Evolutionary conservation across 2,329 filamentous ascomycete species (phyloP), one percentile per base, ranked within the genome.

Genomic region (Rhynchosporium graminicola): DNA sequence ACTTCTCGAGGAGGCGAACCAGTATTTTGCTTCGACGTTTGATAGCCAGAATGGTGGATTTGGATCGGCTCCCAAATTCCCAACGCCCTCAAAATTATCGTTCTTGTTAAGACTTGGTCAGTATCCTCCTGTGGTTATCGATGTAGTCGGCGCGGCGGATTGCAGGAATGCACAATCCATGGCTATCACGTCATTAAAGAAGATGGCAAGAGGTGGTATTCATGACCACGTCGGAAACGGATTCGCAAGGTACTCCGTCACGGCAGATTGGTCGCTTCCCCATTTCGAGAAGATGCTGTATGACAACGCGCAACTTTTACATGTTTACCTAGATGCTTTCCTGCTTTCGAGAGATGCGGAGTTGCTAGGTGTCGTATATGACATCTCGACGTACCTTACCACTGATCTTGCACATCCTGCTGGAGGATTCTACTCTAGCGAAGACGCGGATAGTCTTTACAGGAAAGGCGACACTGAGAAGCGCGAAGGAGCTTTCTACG

Each of bases 231-330:
- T 94, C 64, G 90, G 90, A 48, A 84, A 90, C 72, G 90, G 91
- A 6, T 92, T 92, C 70, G 86, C 89, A 43, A 85, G 94, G 57
- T 97, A 96, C 74, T 96, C 92, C 13, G 89, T 96, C 7, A 98
- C 94, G 0, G 80, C 87, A 13, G 91, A 98, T 76, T 99, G 95
- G 95, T 91, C 89, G 66, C 80, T 98, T 52, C 95, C 95, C 10
- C 93, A 97, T 74, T 99, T 98, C 70, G 95, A 99, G 78, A 98
- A 98, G 79, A 92, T 98, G 83, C 84, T 97, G 9, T 92, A 92
- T 60, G 95, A 98, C 73, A 96, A 99, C 71, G 88, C 91, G 0
- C 88, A 97, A 68, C 82, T 98, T 0, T 79, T 99, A 2, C 84
- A 88, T 29, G 82, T 95, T 6, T 98, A 95, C 70, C 81, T 96